Base-by-base conservation (phyloP, 805 yeast species). In the Candida vaughaniae region DNA sequence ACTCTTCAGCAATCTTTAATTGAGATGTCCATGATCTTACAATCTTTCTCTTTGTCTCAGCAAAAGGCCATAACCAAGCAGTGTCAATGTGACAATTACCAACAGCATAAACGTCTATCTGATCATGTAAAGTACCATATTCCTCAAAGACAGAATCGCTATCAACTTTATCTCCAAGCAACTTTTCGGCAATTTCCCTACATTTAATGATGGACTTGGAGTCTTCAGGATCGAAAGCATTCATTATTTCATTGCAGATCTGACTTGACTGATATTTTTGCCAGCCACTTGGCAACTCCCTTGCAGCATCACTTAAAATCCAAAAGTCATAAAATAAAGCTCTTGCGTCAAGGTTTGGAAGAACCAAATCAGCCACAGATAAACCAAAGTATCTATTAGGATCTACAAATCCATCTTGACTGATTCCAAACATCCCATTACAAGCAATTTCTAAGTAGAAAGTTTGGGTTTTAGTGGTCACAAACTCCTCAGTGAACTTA, bases 11-110 rank as follows among this genome's bases (percentile, higher is more conserved):
- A 32, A 93, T 62, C 37, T 87, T 82, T 35, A 91, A 67, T 64
- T 91, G 99, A 7, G 96, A 79, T 0, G 96, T 82, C 98, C 98
- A 91, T 5, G 96, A 87, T 47, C 99, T 75, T 2, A 90, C 96
- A 38, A 91, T 78, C 56, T 91, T 91, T 35, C 98, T 77, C 50
- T 85, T 82, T 1, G 98, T 88, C 58, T 93, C 97, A 2, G 95
- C 97, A 69, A 84, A 91, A n/a, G 97, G 98, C 99, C 99, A 91
- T 41, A 89, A 71, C 99, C 99, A 91, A 11, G 98, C 98, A 12
- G 98, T 91, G 55, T 91, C 99, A 49, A 90, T 90, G 59, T 90
- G 98, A 58, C 98, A 93, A 58, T 93, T 86, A 29, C 99, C 99
- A 47, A 93, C 74, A 6, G 86, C 95, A 59, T 69, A 83, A 8